Evolutionary conservation across 176 grass and related monocot genomes (phyloP).

Genomic region (Phragmites australis): DNA sequence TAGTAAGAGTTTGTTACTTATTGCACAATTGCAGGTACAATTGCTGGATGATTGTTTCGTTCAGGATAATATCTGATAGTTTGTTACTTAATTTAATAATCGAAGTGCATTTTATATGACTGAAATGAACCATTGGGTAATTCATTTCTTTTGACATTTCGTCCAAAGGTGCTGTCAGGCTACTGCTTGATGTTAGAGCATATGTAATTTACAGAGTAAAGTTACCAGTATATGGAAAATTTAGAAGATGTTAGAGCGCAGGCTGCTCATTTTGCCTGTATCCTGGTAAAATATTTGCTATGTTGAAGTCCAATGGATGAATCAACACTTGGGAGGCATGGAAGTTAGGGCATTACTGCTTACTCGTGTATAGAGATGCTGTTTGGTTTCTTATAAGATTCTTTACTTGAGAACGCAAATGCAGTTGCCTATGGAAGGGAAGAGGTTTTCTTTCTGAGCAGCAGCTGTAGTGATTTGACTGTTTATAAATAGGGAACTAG

Average conservation of each 20-base stretch:
- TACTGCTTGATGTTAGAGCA: background rate
- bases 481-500: background rate
- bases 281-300: background rate
- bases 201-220: background rate
- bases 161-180: background rate
- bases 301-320: background rate
- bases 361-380: background rate
- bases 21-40: background rate
- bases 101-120: background rate
- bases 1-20: background rate
- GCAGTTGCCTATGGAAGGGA: background rate
- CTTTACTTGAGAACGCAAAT: conserved; percentile 6
- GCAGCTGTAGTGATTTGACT: background rate
- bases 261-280: background rate
- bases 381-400: conserved; percentile 1
- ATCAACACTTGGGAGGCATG: background rate
- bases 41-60: background rate
- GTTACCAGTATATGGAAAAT: background rate
- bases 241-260: background rate
- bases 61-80: background rate
- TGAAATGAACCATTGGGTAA: conserved; percentile 15
- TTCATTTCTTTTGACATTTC: background rate
- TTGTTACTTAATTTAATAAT: conserved; percentile 9
- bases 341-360: background rate
- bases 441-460: background rate